These are phyloP conservation scores for Raphidocelis subcapitata DNA, from an alignment of 139 green algal species.

Conservation along the genomic window DNA sequence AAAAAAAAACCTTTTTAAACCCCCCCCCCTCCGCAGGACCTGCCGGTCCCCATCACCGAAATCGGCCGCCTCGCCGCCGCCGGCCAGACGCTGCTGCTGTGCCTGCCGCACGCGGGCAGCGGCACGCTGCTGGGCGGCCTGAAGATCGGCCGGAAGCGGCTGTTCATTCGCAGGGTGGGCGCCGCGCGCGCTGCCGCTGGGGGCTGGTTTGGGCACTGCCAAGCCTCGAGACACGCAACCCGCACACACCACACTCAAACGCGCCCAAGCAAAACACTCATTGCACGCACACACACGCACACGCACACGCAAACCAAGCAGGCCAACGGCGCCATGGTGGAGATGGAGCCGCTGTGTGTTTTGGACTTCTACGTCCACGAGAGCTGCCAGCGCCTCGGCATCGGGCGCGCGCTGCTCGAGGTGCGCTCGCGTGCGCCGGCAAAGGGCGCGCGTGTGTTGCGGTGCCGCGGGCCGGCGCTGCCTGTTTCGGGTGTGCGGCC, in stretches of 20 bases:
- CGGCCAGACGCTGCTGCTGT: constrained; percentile 50
- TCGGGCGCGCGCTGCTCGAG: constrained; percentile 70
- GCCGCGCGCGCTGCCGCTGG: background rate
- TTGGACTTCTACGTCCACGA: constrained; percentile 89
- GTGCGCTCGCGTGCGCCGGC: constrained; percentile 14
- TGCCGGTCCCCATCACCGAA: constrained; percentile 45
- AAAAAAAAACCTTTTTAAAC: too few relatives aligned
- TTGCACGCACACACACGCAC: too few relatives aligned
- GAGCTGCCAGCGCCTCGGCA: constrained; percentile 62
- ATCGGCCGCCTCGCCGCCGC: constrained; percentile 24
- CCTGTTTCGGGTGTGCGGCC: background rate
- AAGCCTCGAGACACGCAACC: too few relatives aligned
- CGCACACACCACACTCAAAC: background rate
- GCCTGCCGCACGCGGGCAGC: constrained; percentile 11
- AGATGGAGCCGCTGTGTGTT: constrained; percentile 68
- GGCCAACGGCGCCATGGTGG: constrained; percentile 31
- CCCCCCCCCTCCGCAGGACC: constrained; percentile 25
- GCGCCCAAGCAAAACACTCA: background rate
- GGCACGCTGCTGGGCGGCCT: constrained; percentile 59
- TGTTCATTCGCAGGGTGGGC: constrained; percentile 54
- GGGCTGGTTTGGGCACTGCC: too few relatives aligned
- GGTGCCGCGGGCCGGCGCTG: background rate
- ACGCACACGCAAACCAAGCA: constrained; percentile 1
- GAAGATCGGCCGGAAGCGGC: constrained; percentile 67
- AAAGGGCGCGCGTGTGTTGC: background rate